Evolutionary conservation across 495 filamentous ascomycete species (phyloP).

Genomic region (Aspergillus carlsbadensis): DNA sequence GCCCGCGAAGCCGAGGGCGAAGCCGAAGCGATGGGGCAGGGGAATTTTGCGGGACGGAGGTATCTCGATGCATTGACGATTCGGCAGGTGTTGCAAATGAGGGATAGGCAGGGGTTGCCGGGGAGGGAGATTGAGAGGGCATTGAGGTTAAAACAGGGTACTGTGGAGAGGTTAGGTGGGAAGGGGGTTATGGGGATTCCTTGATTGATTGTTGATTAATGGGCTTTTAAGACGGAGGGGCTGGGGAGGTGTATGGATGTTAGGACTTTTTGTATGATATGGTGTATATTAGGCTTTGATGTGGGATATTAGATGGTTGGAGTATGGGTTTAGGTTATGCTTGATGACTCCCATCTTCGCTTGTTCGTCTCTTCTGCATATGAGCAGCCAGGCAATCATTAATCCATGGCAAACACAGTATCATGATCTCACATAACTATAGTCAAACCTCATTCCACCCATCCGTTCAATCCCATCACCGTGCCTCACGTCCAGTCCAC

Average conservation of each 20-base stretch:
- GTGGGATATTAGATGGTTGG: not conserved
- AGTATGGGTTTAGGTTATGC: not conserved
- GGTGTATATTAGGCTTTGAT: not conserved
- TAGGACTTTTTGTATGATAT: not conserved
- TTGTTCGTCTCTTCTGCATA: not conserved
- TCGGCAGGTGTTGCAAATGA: conserved; percentile 58
- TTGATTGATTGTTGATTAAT: not conserved
- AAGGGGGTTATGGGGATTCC: conserved; percentile 41
- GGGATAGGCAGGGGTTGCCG: conserved; percentile 52
- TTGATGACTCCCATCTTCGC: not conserved
- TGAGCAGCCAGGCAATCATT: too few species aligned
- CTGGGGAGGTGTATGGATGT: not conserved
- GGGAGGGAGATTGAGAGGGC: conserved; percentile 57
- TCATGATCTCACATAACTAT: not conserved
- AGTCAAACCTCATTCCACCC: not conserved
- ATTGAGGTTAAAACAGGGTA: conserved; percentile 57
- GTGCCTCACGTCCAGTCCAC: not conserved
- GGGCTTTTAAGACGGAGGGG: too few species aligned
- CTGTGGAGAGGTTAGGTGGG: conserved; percentile 54
- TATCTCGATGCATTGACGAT: conserved; percentile 64
- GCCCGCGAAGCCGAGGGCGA: conserved; percentile 52
- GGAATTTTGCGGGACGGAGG: conserved; percentile 42
- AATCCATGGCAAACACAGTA: too few species aligned
- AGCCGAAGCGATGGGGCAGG: conserved; percentile 41
- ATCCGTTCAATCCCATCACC: too few species aligned